Conservation (phyloP, 2,329 filamentous ascomycete species). For the Akanthomyces lecanii region DNA sequence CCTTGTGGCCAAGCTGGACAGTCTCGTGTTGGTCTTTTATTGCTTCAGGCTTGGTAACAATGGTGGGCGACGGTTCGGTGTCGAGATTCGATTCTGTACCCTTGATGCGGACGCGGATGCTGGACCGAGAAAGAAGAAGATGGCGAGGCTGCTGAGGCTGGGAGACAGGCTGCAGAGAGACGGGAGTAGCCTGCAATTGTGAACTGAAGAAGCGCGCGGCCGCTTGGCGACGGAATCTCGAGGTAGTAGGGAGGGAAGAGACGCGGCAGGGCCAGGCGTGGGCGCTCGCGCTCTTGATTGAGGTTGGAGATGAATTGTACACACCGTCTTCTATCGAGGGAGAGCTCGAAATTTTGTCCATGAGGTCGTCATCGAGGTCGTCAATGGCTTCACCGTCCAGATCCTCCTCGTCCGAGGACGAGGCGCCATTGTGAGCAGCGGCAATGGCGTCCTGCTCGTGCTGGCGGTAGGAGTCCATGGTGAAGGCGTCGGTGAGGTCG, state of each 20-base stretch:
- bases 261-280: slow-evolving; percentile 39
- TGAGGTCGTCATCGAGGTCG: slow-evolving; percentile 83
- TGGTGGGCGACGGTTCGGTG: not conserved
- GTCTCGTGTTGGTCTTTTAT: not conserved
- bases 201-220: slow-evolving; percentile 26
- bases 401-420: slow-evolving; percentile 57
- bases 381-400: slow-evolving; percentile 66
- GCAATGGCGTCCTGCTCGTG: slow-evolving; percentile 55
- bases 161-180: not conserved
- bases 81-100: not conserved
- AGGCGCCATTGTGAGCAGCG: slow-evolving; percentile 56
- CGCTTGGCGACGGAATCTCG: slow-evolving; percentile 31
- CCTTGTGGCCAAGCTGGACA: not conserved
- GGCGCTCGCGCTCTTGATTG: slow-evolving; percentile 24
- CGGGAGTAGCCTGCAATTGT: slow-evolving; percentile 13
- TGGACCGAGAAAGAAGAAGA: slow-evolving; percentile 14
- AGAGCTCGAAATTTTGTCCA: slow-evolving; percentile 98
- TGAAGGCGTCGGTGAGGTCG: slow-evolving; percentile 15
- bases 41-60: not conserved
- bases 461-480: slow-evolving; percentile 25
- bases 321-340: slow-evolving; percentile 99
- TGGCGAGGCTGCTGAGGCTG: slow-evolving; percentile 5
- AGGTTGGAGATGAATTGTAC: slow-evolving; percentile 45
- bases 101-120: not conserved
- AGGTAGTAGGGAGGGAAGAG: slow-evolving; percentile 36